Base-by-base conservation (phyloP, 2,329 filamentous ascomycete genomes). In the Aciculosporium take region DNA sequence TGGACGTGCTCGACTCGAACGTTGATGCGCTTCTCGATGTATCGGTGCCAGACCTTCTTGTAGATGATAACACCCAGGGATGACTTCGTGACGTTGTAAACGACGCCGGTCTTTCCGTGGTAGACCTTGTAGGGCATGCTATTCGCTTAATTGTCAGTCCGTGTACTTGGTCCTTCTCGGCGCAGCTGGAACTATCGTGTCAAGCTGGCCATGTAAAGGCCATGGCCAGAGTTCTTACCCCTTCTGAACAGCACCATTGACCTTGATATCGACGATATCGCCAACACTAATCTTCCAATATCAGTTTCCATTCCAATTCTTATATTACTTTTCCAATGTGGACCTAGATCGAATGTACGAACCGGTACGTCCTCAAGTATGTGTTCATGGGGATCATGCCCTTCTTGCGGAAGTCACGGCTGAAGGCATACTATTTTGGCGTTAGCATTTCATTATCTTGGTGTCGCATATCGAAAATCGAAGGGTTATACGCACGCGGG, bases 11-110 rank as follows among this genome's bases (percentile, higher is more conserved):
- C 91, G 69, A 96, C 71, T 66, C 91, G 86, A 72, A 98, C 76
- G 81, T 94, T 96, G 76, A 98, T 81, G 68, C 91, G 89, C 87
- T 98, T 98, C 84, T 98, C 91, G 67, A 98, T 77, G 81, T 95
- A 98, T 63, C 89, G 84, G 82, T 96, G 91, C 73, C 88, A 87
- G 67, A 98, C 91, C 70, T 93, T 86, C 81, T 94, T 95, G 84
- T 94, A 89, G 72, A 98, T 84, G 73, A 98, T 95, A 69, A 98
- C 84, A 62, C 91, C 91, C 65, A 98, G 87, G 53, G 91, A 84
- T 59, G 79, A 84, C 81, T 95, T 94, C 72, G 89, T 91, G 61
- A 98, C 91, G 77, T 98, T 98, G 84, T 94, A 94, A 71, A 94
- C 73, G 60, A 94, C 84, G 65, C 87, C 87, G 51, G 88, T 94